Conservation (phyloP, 768 basidiomycete genomes). For the Amanita rubescens region DNA sequence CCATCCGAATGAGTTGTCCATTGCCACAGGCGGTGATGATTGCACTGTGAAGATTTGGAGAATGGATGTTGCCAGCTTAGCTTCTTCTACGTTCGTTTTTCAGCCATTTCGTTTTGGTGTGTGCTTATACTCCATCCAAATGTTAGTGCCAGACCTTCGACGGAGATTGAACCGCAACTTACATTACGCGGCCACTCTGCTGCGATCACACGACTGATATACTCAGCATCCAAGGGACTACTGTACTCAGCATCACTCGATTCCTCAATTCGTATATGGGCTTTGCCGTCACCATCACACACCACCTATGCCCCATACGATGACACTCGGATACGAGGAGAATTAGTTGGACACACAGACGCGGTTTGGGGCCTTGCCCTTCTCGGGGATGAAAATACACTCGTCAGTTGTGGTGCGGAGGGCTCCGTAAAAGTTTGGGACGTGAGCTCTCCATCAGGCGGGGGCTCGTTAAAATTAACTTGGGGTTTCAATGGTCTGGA, state of each 20-base stretch:
- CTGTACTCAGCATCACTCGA: slow-evolving; percentile 93
- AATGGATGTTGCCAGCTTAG: slow-evolving; percentile 67
- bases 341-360: slow-evolving; percentile 89
- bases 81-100: slow-evolving; percentile 66
- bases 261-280: slow-evolving; percentile 90
- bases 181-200: slow-evolving; percentile 93
- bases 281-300: slow-evolving; percentile 64
- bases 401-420: slow-evolving; percentile 89
- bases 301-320: slow-evolving; percentile 93
- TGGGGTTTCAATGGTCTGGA: slow-evolving; percentile 79
- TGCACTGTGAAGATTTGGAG: slow-evolving; percentile 96
- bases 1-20: slow-evolving; percentile 75
- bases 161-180: slow-evolving; percentile 88
- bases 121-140: slow-evolving; percentile 11
- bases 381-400: slow-evolving; percentile 71
- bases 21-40: slow-evolving; percentile 95
- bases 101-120: slow-evolving; percentile 8
- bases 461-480: slow-evolving; percentile 59
- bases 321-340: slow-evolving; percentile 63
- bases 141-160: slow-evolving; percentile 56
- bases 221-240: slow-evolving; percentile 66
- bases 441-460: slow-evolving; percentile 58
- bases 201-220: slow-evolving; percentile 79
- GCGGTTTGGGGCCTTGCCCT: slow-evolving; percentile 95
- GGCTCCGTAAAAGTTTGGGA: slow-evolving; percentile 94